Percentiles rank a stretch among this genome's conserved stretches.
phyloP scores from a whole-genome alignment of 371 early-diverging fungal species.

The Batrachochytrium dendrobatidis region DNA sequence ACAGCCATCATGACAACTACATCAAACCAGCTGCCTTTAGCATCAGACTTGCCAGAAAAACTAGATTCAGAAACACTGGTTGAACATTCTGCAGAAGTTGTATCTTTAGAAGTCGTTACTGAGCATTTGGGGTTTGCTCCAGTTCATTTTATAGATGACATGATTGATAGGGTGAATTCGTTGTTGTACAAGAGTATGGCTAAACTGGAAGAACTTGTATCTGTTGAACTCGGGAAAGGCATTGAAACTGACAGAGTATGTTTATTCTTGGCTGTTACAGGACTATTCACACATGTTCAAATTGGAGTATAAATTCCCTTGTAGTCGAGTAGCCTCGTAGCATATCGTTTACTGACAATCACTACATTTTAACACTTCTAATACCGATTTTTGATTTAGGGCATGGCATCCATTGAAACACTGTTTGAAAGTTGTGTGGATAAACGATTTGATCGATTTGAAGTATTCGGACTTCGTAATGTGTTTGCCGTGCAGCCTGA shows the following conservation, averaged over 20 bases:
- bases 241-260: conserved; percentile 1
- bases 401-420: conserved; percentile 1
- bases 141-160: neutral
- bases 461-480: neutral
- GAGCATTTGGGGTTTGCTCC: conserved; percentile 1
- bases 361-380: too few relatives aligned
- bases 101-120: neutral
- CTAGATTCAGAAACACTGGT: too few relatives aligned
- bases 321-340: too few relatives aligned
- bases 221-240: neutral
- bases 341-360: too few relatives aligned
- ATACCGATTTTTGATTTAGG: too few relatives aligned
- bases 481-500: conserved; percentile 1
- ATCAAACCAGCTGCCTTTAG: too few relatives aligned
- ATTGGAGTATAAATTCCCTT: too few relatives aligned
- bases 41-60: too few relatives aligned
- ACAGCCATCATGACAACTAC: too few relatives aligned
- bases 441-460: neutral
- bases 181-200: neutral
- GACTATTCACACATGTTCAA: too few relatives aligned
- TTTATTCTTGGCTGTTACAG: neutral
- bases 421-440: neutral
- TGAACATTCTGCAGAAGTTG: too few relatives aligned
- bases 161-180: too few relatives aligned
- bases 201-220: neutral